Evolutionary conservation across 1,139 yeast genomes (phyloP).

Genomic region (Kodamaea sp.): DNA sequence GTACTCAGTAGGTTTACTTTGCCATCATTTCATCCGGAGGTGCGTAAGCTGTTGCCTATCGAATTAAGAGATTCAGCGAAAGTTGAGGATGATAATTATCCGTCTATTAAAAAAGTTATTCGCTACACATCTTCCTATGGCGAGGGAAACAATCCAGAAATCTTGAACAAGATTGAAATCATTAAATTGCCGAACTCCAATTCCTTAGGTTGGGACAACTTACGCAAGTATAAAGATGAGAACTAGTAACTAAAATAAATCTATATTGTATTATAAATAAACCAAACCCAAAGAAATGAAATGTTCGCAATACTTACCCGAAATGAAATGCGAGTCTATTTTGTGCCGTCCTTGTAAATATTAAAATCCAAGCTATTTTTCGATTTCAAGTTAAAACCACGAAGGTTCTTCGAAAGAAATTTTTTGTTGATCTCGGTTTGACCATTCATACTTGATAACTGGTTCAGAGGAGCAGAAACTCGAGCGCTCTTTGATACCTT

Average conservation of each 20-base stretch:
- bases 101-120: conserved; percentile 38
- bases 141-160: conserved; percentile 35
- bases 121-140: conserved; percentile 35
- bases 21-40: conserved; percentile 38
- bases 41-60: conserved; percentile 33
- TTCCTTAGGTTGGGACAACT: conserved; percentile 49
- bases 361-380: conserved; percentile 17
- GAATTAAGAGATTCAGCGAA: conserved; percentile 30
- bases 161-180: conserved; percentile 41
- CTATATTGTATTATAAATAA: neutral
- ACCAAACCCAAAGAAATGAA: neutral
- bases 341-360: conserved; percentile 15
- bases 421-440: conserved; percentile 17
- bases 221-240: conserved; percentile 33
- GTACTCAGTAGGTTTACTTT: conserved; percentile 30
- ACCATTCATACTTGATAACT: conserved; percentile 4
- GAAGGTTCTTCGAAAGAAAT: conserved; percentile 16
- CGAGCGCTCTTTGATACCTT: neutral
- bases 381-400: conserved; percentile 13
- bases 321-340: neutral
- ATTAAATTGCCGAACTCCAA: conserved; percentile 48
- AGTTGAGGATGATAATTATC: conserved; percentile 18
- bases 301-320: neutral
- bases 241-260: neutral
- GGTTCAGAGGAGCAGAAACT: conserved; percentile 9